Conservation (phyloP, 176 grass and related monocot species). For the Zea luxurians region DNA sequence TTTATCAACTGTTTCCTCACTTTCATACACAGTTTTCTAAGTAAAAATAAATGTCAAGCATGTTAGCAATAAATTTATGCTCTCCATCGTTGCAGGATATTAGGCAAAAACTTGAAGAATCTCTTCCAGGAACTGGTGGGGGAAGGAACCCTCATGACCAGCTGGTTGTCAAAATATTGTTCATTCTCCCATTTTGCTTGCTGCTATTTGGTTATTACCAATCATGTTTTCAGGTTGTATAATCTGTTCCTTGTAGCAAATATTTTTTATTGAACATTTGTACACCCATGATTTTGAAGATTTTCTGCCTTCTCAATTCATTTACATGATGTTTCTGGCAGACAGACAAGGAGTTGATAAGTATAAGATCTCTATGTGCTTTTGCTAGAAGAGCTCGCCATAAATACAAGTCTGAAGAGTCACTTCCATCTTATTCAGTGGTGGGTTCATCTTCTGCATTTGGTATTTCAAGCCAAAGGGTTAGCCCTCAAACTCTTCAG, state of each 20-base stretch:
- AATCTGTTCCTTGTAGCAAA: neutral
- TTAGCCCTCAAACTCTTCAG: constrained; percentile 43
- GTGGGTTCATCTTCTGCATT: constrained; percentile 73
- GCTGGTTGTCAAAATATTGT: constrained; percentile 60
- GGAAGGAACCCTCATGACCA: constrained; percentile 73
- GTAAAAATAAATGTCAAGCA: constrained; percentile 21
- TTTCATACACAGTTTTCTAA: constrained; percentile 29
- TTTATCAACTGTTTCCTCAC: constrained; percentile 8
- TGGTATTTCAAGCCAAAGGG: constrained; percentile 72
- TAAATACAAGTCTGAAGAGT: constrained; percentile 64
- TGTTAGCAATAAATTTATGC: constrained; percentile 20
- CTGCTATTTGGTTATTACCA: constrained; percentile 75
- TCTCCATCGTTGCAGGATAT: constrained; percentile 55
- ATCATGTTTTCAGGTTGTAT: constrained; percentile 71
- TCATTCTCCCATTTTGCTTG: constrained; percentile 65
- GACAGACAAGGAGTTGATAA: constrained; percentile 60
- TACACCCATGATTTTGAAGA: constrained; percentile 1
- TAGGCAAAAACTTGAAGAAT: constrained; percentile 76
- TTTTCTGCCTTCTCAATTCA: constrained; percentile 9
- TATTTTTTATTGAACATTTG: constrained; percentile 30
- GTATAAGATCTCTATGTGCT: constrained; percentile 45
- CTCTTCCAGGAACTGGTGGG: constrained; percentile 78
- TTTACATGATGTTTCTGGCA: constrained; percentile 43
- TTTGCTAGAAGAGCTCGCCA: constrained; percentile 60
- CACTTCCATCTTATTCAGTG: constrained; percentile 71